Percentiles rank a stretch among this genome's conserved stretches.
Conservation (phyloP, 768 basidiomycete species). For the Leccinum uliginosum region DNA sequence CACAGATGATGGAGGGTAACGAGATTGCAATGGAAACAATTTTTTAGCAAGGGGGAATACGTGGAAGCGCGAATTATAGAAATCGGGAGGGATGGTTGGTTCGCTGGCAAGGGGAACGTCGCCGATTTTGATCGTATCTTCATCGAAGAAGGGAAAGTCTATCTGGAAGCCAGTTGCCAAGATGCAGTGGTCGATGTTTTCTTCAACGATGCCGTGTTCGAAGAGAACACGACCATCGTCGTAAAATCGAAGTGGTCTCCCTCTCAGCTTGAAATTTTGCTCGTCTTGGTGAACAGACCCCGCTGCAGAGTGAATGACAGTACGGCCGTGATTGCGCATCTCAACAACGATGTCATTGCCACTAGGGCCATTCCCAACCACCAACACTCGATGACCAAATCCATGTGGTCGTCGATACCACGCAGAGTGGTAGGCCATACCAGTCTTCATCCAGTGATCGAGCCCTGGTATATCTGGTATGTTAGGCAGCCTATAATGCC, state of each 20-base stretch:
- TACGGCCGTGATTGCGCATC: slow-evolving; percentile 39
- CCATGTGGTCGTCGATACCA: slow-evolving; percentile 56
- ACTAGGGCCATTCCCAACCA: slow-evolving; percentile 58
- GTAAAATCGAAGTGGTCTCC: slow-evolving; percentile 40
- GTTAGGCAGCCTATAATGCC: slow-evolving; percentile 65
- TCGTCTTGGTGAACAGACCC: slow-evolving; percentile 31
- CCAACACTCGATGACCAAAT: slow-evolving; percentile 38
- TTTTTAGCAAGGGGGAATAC: slow-evolving; percentile 71
- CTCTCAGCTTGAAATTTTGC: slow-evolving; percentile 38
- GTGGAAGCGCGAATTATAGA: slow-evolving; percentile 62
- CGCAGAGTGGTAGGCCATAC: slow-evolving; percentile 59
- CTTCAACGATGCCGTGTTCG: slow-evolving; percentile 53
- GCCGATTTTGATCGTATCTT: slow-evolving; percentile 30
- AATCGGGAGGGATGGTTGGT: slow-evolving; percentile 44
- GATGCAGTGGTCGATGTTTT: slow-evolving; percentile 56
- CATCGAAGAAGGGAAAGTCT: slow-evolving; percentile 57
- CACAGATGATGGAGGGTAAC: slow-evolving; percentile 45
- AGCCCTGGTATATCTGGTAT: slow-evolving; percentile 61
- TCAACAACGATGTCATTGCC: slow-evolving; percentile 65
- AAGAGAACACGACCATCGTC: slow-evolving; percentile 47
- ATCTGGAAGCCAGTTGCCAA: slow-evolving; percentile 75
- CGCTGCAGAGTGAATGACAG: slow-evolving; percentile 54
- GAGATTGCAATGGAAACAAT: slow-evolving; percentile 56
- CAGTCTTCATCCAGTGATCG: slow-evolving; percentile 46
- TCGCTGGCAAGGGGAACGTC: slow-evolving; percentile 37